These are phyloP conservation scores for Podospora bellae-mahoneyi DNA, from an alignment of 495 filamentous ascomycete species.

Conservation along the genomic window DNA sequence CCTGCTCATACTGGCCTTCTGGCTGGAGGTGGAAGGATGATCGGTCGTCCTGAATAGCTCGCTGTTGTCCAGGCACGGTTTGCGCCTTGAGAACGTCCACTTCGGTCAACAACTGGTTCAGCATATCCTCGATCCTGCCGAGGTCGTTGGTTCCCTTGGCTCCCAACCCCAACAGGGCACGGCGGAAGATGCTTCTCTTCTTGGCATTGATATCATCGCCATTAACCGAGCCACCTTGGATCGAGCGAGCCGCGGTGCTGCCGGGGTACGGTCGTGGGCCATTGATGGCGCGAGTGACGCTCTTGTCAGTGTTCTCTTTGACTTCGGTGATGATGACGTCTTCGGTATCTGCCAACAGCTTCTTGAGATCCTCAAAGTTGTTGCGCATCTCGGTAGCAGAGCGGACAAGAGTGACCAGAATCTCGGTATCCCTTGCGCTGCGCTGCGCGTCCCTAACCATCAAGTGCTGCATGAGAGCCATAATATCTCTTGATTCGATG, in stretches of 20 bases:
- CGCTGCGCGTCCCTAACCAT: slow-evolving; percentile 96
- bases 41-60: slow-evolving; percentile 40
- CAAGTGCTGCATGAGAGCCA: slow-evolving; percentile 96
- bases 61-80: slow-evolving; percentile 38
- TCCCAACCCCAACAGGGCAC: slow-evolving; percentile 84
- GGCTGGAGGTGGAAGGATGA: slow-evolving; percentile 56
- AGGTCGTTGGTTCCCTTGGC: slow-evolving; percentile 85
- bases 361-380: slow-evolving; percentile 95
- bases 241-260: slow-evolving; percentile 53
- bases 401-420: slow-evolving; percentile 87
- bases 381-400: slow-evolving; percentile 97
- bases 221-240: slow-evolving; percentile 52
- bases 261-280: slow-evolving; percentile 84
- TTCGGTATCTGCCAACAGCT: slow-evolving; percentile 81
- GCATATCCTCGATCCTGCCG: slow-evolving; percentile 89
- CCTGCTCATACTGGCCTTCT: slow-evolving; percentile 54
- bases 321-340: slow-evolving; percentile 76
- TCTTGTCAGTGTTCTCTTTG: slow-evolving; percentile 80
- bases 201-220: slow-evolving; percentile 70
- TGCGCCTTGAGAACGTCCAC: slow-evolving; percentile 81
- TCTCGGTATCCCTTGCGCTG: slow-evolving; percentile 94
- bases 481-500: slow-evolving; percentile 95
- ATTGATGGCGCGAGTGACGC: slow-evolving; percentile 72
- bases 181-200: slow-evolving; percentile 84
- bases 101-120: slow-evolving; percentile 84